These are phyloP conservation scores for Mucor mucedo DNA, from an alignment of 371 early-diverging fungal genomes.

Conservation along the genomic window DNA sequence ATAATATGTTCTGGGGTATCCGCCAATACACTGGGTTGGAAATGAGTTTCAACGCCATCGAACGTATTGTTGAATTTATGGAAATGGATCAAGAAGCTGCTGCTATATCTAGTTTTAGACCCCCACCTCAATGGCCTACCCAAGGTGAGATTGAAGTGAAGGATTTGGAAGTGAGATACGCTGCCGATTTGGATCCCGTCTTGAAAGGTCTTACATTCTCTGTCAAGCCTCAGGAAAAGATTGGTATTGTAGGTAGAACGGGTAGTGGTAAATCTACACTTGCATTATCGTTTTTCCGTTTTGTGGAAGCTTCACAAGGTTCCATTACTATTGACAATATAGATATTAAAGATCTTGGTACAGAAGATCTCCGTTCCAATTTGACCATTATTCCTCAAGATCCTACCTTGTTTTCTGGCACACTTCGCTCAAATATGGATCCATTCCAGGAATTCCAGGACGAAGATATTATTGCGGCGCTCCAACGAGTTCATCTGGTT, in stretches of 20 bases:
- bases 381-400: slow-evolving; percentile 86
- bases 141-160: slow-evolving; percentile 68
- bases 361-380: slow-evolving; percentile 71
- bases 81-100: slow-evolving; percentile 74
- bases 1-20: slow-evolving; percentile 45
- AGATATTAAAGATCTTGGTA: slow-evolving; percentile 73
- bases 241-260: slow-evolving; percentile 81
- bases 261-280: slow-evolving; percentile 83
- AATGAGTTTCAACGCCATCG: slow-evolving; percentile 82
- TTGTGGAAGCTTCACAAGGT: slow-evolving; percentile 73
- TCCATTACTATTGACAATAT: slow-evolving; percentile 77
- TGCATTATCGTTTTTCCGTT: slow-evolving; percentile 75
- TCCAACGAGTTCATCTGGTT: slow-evolving; percentile 60
- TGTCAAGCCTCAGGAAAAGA: slow-evolving; percentile 68
- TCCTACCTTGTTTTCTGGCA: slow-evolving; percentile 82
- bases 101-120: slow-evolving; percentile 40
- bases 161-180: slow-evolving; percentile 68
- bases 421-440: slow-evolving; percentile 71
- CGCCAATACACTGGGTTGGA: slow-evolving; percentile 75
- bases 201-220: slow-evolving; percentile 69
- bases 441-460: slow-evolving; percentile 69
- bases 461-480: slow-evolving; percentile 67
- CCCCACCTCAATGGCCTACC: slow-evolving; percentile 76
- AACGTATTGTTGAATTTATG: slow-evolving; percentile 83
- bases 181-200: slow-evolving; percentile 69